Evolutionary conservation across 768 basidiomycete genomes (phyloP), one percentile per base, ranked within the genome.

Genomic region (Mycena capillaripes): DNA sequence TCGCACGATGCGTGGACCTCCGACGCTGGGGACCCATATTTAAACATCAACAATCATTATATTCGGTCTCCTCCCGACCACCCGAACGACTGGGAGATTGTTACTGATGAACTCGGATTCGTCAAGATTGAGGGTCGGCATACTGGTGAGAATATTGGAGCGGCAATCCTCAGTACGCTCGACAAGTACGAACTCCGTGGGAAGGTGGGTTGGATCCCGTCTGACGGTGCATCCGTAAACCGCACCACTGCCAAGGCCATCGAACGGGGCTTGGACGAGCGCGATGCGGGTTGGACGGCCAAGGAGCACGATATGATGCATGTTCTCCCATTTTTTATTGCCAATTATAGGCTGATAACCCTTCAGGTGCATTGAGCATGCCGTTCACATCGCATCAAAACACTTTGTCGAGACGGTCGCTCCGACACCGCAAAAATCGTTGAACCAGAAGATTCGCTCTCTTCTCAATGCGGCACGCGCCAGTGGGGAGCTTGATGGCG

Each of bases 281-380:
- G 59, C 23, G 66, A 69, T 19, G 27, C n/a, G 21, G n/a, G 48
- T 7, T 72, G 70, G 66, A 44, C 48, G 10, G 52, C 74, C 0
- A 32, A 10, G 25, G 67, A 65, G 57, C 44, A 36, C 23, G 59
- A 63, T 21, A 65, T 75, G 42, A 52, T 69, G 71, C 73, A 42
- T 53, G 66, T 64, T 30, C 19, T 23, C 11, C n/a, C 50, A 34
- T 25, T 38, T 38, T 42, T 12, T 12, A 36, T 40, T 34, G 46
- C n/a, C 9, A 12, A 53, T 2, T 9, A 32, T 32, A 30, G 58
- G n/a, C 30, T 10, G 12, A 25, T 27, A 16, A 29, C 11, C n/a
- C 10, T 59, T 36, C 14, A 46, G 68, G 46, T 75, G 74, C 58
- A 75, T 75, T 29, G 74, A 75, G 55, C 74, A 75, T 25, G 48